Conservation (phyloP, 129 eudicot species). For the Chrysanthemum lavandulifolium region DNA sequence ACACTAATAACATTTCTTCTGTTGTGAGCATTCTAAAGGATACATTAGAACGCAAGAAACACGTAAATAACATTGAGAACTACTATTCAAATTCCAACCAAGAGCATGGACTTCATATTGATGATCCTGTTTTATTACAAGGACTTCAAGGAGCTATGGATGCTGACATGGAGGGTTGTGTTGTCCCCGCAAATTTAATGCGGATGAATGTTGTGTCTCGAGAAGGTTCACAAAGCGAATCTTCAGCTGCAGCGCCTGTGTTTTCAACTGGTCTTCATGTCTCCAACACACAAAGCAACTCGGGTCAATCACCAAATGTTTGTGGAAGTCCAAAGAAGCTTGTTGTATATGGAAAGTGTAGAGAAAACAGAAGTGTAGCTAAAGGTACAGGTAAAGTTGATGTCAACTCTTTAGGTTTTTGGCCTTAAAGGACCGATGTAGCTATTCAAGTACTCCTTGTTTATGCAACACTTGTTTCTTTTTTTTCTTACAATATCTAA, state of each 20-base stretch:
- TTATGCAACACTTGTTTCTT: too few species aligned
- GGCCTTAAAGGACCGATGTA: too few species aligned
- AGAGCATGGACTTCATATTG: conserved; percentile 8
- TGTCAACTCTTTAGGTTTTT: background rate
- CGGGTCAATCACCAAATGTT: conserved; percentile 44
- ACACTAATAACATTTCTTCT: conserved; percentile 44
- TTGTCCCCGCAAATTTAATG: conserved; percentile 26
- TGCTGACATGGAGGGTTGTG: conserved; percentile 37
- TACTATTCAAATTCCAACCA: background rate
- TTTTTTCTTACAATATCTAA: too few species aligned
- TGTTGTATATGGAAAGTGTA: conserved; percentile 4
- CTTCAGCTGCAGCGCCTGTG: conserved; percentile 44
- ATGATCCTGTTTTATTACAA: conserved; percentile 25
- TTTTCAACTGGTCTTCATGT: conserved; percentile 53
- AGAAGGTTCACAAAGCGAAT: conserved; percentile 66
- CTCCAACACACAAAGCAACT: conserved; percentile 46
- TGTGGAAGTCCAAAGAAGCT: background rate
- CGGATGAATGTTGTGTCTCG: conserved; percentile 29
- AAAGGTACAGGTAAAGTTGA: conserved; percentile 36
- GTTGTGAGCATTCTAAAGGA: conserved; percentile 76
- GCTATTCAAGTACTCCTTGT: too few species aligned
- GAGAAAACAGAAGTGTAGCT: conserved; percentile 34
- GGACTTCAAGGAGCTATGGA: conserved; percentile 11
- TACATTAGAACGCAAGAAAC: conserved; percentile 59
- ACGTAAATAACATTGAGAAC: conserved; percentile 27